Base-by-base conservation (phyloP, 2,329 filamentous ascomycete species). In the Arthrocladium fulminans region DNA sequence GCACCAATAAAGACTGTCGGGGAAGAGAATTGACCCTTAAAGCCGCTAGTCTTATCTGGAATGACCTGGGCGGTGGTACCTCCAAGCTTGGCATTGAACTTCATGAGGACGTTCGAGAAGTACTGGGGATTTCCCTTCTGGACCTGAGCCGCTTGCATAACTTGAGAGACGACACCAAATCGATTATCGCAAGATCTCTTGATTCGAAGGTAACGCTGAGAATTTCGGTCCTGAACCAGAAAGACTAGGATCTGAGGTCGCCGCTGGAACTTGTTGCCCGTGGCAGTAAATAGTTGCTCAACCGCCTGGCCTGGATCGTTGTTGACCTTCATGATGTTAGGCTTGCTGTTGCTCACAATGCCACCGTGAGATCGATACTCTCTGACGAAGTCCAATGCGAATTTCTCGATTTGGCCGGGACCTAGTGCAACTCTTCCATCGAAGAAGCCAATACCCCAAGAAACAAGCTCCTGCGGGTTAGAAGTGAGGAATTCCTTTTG, bases 51-150 rank as follows among this genome's bases (percentile, higher is more conserved):
- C 10, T 59, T 56, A 24, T 61, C 63, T 2, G 68, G 61, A n/a
- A 73, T 58, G 2, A 71, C 73, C 44, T 72, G 66, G 51, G 69
- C 81, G 1, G 88, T 96, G 0, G 79, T 76, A 4, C 92, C 92
- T 12, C 92, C 92, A 2, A 98, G 76, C 71, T 98, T 98, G 2
- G 87, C 85, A 59, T 98, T 97, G 56, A 98, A 81, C 71, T 98
- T 98, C 87, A 98, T 92, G 54, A 81, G 78, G 0, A 98, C 88
- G 53, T 98, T 98, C 1, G 86, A 92, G 60, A 86, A 84, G 66
- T 97, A 97, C 60, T 98, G 92, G 0, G 76, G 75, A 19, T 84
- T 79, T 13, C 77, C 79, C 62, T 83, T 84, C 30, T 69, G 59
- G 1, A 90, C 85, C 51, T 94, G 84, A 0, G 69, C 68, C 2